Conservation (phyloP, 805 yeast species). For the Metschnikowia corniflorae region DNA sequence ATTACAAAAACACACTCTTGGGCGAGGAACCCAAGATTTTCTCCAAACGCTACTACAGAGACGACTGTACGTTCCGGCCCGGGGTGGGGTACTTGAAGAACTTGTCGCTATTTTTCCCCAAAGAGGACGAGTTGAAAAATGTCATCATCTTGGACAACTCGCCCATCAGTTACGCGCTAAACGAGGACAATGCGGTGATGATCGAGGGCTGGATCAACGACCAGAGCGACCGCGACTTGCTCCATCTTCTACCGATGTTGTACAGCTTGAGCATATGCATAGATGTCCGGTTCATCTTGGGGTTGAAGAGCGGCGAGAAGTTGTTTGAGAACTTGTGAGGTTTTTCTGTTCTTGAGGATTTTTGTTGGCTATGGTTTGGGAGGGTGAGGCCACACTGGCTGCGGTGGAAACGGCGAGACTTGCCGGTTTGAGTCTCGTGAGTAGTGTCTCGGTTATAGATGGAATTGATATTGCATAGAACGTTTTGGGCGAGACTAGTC, state of each 20-base stretch:
- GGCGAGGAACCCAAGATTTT: conserved; percentile 33
- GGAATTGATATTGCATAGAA: no score
- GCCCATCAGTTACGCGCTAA: conserved; percentile 81
- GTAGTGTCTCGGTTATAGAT: no score
- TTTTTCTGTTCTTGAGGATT: no score
- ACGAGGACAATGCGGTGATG: conserved; percentile 84
- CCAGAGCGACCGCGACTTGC: conserved; percentile 81
- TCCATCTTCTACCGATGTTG: conserved; percentile 77
- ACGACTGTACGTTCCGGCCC: conserved; percentile 69
- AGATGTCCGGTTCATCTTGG: conserved; percentile 77
- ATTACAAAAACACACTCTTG: conserved; percentile 12
- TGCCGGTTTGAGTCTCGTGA: conserved; percentile 8
- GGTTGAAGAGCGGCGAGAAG: conserved; percentile 70
- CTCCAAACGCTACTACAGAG: conserved; percentile 66
- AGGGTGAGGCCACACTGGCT: background rate
- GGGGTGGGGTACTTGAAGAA: conserved; percentile 79
- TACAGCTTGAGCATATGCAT: conserved; percentile 73
- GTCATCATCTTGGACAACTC: conserved; percentile 87
- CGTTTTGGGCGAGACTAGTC: no score
- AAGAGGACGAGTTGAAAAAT: conserved; percentile 68
- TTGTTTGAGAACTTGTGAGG: conserved; percentile 41
- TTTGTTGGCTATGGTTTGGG: no score
- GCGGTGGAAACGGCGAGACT: conserved; percentile 3
- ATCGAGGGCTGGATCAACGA: conserved; percentile 98
- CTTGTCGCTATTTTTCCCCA: conserved; percentile 40